Evolutionary conservation across 805 yeast genomes (phyloP).

Genomic region (Wickerhamiella occidentalis): DNA sequence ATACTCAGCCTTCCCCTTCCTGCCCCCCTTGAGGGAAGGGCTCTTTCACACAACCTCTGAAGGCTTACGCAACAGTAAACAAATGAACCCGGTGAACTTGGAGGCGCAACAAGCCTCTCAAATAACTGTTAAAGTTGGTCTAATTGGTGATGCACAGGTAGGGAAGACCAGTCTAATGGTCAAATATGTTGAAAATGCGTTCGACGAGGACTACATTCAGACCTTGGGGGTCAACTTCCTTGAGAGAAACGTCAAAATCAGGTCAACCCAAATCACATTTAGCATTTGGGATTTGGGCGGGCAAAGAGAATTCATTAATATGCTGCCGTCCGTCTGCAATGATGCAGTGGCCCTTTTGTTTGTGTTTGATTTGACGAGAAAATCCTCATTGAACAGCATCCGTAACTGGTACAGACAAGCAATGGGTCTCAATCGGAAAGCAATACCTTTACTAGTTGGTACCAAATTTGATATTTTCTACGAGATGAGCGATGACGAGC

Average conservation of each 20-base stretch:
- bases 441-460: slow-evolving; percentile 83
- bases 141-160: slow-evolving; percentile 89
- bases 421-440: slow-evolving; percentile 76
- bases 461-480: slow-evolving; percentile 86
- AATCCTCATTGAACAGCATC: slow-evolving; percentile 71
- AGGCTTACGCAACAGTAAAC: slow-evolving; percentile 5
- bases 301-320: slow-evolving; percentile 84
- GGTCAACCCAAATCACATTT: slow-evolving; percentile 78
- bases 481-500: slow-evolving; percentile 66
- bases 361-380: slow-evolving; percentile 80
- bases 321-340: slow-evolving; percentile 84
- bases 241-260: slow-evolving; percentile 76
- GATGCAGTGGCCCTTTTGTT: slow-evolving; percentile 88
- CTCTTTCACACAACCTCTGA: neutral
- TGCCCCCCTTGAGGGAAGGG: neutral
- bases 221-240: slow-evolving; percentile 91
- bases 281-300: slow-evolving; percentile 96
- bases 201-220: slow-evolving; percentile 84
- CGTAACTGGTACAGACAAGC: slow-evolving; percentile 94
- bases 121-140: slow-evolving; percentile 61
- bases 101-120: slow-evolving; percentile 23
- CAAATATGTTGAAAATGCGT: slow-evolving; percentile 88
- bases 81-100: slow-evolving; percentile 21
- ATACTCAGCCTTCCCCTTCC: neutral
- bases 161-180: slow-evolving; percentile 96